Base-by-base conservation (phyloP, 148 eudicot genomes). In the Salicornia ramosissima region DNA sequence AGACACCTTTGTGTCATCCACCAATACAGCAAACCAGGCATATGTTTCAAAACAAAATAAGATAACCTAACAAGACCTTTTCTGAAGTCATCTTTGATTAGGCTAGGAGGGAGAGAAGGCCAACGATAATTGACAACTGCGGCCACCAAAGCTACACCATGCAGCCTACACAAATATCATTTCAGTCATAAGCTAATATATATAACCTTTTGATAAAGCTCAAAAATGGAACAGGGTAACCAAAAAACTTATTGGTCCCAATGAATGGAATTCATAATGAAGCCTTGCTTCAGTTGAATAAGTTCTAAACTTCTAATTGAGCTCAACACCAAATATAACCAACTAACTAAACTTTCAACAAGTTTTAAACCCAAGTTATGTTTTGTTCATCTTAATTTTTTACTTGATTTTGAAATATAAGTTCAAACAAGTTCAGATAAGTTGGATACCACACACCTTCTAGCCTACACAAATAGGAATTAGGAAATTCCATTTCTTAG, bases 1-100 rank as follows among this genome's bases (percentile, higher is more conserved):
- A 91, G 81, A 79, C 81, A 43, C 58, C 83, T 88, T 64, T 88
- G 94, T 30, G 94, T 85, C 86, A 86, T 73, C 91, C 91, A 91
- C 94, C 94, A 91, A 70, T 83, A 83, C 13, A 88, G 45, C 67
- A 91, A 73, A 40, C 86, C 77, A 12, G 94, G 91, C 36, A 74
- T 43, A 49, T 85, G 82, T 61, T 78, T 83, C 36, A 83, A 58
- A 21, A 86, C 10, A 64, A 83, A 80, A 45, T 79, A 54, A 7
- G 68, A 78, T 72, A 85, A 81, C 53, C 70, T 81, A 24, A 76
- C 79, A 26, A 83, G 84, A 62, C 80, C 77, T 67, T 70, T 85
- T 52, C 86, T 78, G 80, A 79, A 86, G 55, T 82, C 94, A 15
- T 83, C 83, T 69, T 86, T 82, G 18, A 72, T 70, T 53, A 86